phyloP scores from a whole-genome alignment of 2,329 filamentous ascomycete genomes.

The Colletotrichum chrysophilum region DNA sequence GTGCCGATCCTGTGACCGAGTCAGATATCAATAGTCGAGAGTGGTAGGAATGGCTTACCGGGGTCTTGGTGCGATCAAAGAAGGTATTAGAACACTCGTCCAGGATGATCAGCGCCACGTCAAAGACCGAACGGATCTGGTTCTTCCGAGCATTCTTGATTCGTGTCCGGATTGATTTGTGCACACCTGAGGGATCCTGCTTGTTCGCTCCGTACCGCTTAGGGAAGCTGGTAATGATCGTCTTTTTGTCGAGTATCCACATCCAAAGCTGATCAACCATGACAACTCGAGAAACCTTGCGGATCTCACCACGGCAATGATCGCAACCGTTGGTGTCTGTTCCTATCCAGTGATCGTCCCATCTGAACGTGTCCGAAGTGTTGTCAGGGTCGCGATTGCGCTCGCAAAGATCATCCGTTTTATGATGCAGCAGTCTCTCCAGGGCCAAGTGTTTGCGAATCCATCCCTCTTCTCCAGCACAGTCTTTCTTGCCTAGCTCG shows the following conservation, averaged over 20 bases:
- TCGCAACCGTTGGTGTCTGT: constrained; percentile 26
- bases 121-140: constrained; percentile 41
- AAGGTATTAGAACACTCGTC: constrained; percentile 45
- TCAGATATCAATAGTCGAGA: background rate
- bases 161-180: constrained; percentile 41
- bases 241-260: constrained; percentile 41
- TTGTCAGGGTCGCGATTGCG: too few relatives aligned
- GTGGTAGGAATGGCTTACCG: background rate
- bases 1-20: constrained; percentile 23
- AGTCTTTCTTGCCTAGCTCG: background rate
- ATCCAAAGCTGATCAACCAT: constrained; percentile 53
- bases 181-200: constrained; percentile 41
- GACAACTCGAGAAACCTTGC: constrained; percentile 31
- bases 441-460: too few relatives aligned
- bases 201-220: constrained; percentile 48
- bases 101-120: constrained; percentile 47
- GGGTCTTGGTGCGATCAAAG: constrained; percentile 40
- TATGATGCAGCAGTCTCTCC: too few relatives aligned
- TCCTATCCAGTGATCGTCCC: constrained; percentile 11
- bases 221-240: constrained; percentile 44
- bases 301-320: background rate
- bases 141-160: constrained; percentile 28
- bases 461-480: background rate
- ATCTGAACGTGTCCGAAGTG: background rate
- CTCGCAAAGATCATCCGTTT: too few relatives aligned